Conservation (phyloP, 345 rosid species). For the Tarenaya hassleriana region DNA sequence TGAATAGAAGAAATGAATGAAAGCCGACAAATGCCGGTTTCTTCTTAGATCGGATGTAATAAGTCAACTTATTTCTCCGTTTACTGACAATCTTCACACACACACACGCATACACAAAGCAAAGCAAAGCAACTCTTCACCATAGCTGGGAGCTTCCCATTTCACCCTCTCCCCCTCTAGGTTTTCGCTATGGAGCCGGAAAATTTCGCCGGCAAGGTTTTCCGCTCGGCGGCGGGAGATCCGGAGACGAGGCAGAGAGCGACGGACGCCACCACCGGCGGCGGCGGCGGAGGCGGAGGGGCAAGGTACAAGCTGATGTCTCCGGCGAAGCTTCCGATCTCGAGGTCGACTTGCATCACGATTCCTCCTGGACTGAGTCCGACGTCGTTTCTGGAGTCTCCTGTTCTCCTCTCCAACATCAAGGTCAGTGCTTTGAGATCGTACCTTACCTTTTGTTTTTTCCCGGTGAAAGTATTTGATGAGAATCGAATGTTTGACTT, state of each 20-base stretch:
- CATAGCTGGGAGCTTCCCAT: conserved; percentile 9
- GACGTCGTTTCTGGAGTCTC: conserved; percentile 89
- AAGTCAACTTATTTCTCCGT: conserved; percentile 32
- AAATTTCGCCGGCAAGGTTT: conserved; percentile 17
- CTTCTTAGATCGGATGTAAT: too few species aligned
- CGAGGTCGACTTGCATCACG: conserved; percentile 63
- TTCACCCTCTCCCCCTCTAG: neutral
- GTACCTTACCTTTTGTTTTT: too few species aligned
- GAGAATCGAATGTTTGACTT: too few species aligned
- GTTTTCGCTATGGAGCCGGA: conserved; percentile 32
- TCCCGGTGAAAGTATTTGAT: too few species aligned
- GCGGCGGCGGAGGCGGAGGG: conserved; percentile 31
- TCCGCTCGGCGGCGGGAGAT: conserved; percentile 28
- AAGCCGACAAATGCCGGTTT: too few species aligned
- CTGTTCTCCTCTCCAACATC: conserved; percentile 80
- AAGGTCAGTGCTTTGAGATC: conserved; percentile 42
- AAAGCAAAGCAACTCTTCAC: conserved; percentile 12
- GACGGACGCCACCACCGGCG: conserved; percentile 16
- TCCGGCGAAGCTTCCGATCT: conserved; percentile 98
- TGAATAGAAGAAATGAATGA: too few species aligned
- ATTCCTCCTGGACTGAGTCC: conserved; percentile 90
- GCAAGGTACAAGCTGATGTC: conserved; percentile 95
- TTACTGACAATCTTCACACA: conserved; percentile 27
- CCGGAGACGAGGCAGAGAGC: conserved; percentile 17
- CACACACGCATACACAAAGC: too few species aligned